Evolutionary conservation across 2,329 filamentous ascomycete genomes (phyloP), one percentile per base, ranked within the genome.

Genomic region (Xylariaceae sp.): DNA sequence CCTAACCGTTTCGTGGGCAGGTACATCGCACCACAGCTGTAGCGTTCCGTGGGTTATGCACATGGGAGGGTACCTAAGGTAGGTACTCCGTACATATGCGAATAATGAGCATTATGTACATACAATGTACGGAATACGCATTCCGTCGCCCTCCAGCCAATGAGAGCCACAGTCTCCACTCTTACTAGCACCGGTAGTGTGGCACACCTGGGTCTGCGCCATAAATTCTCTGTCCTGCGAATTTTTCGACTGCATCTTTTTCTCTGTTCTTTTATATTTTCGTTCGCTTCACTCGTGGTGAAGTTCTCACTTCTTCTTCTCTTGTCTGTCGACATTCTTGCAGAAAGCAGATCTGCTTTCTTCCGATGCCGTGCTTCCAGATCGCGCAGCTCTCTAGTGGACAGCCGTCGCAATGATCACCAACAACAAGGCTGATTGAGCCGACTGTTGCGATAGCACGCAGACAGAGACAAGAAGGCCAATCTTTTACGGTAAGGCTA

Each of bases 391-490:
- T 41, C 3, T 13, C 9, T 8, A 10, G 37, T 41, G 2, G 9
- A 13, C 37, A 9, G 11, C 37, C 5, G 37, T 13, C 37, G 37
- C 37, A 41, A 41, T 41, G 11, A 41, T 13, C 37, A 13, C 3
- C 37, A 41, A 13, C 37, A 41, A 9, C 9, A 41, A 13, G 37
- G 37, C 37, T 4, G 11, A 10, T 41, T 41, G 37, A 9, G 37
- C 11, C 37, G 8, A 41, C 23, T 30, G 23, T 30, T 51, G 56
- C 59, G 50, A 61, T 56, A 55, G 59, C 56, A 47, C 41, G 51
- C 48, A 39, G n/a, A 17, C 18, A 37, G 34, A 55, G 11, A 30
- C 4, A 39, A 23, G 11, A 41, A 15, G 23, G 23, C 23, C 35
- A 15, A 49, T 15, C 1, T 56, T 15, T 51, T 37, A 53, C 15